Evolutionary conservation across 306 rosid genomes (phyloP).

Genomic region (Castanospermum australe): DNA sequence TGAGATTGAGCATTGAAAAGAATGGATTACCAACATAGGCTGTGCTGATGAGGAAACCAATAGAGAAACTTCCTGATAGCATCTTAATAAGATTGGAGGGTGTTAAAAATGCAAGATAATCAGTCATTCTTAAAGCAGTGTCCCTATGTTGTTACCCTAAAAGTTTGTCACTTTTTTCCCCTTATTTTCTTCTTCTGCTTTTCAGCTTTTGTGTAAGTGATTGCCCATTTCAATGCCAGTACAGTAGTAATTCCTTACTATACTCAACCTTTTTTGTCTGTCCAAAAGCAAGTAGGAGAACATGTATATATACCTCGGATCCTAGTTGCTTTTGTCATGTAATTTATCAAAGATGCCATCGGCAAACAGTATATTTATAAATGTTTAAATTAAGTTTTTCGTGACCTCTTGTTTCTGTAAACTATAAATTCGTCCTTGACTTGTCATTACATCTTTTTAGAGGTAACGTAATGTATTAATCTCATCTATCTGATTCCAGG

Average conservation of each 20-base stretch:
- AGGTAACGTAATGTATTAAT: no score
- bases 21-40: no score
- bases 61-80: no score
- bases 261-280: background rate
- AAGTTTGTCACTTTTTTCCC: background rate
- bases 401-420: background rate
- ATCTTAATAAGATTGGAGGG: no score
- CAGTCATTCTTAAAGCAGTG: background rate
- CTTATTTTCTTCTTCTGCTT: background rate
- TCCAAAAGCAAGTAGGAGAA: background rate
- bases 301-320: background rate
- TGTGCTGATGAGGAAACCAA: no score
- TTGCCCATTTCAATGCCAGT: conserved; percentile 3
- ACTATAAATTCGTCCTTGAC: no score
- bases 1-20: no score
- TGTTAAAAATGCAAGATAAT: no score
- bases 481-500: no score
- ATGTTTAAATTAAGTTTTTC: background rate
- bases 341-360: background rate
- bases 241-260: background rate
- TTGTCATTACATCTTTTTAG: no score
- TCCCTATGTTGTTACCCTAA: background rate
- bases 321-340: background rate
- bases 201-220: background rate
- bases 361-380: background rate